Evolutionary conservation across 2,329 filamentous ascomycete genomes (phyloP), one percentile per base, ranked within the genome.

Genomic region (Fusarium nematophilum): DNA sequence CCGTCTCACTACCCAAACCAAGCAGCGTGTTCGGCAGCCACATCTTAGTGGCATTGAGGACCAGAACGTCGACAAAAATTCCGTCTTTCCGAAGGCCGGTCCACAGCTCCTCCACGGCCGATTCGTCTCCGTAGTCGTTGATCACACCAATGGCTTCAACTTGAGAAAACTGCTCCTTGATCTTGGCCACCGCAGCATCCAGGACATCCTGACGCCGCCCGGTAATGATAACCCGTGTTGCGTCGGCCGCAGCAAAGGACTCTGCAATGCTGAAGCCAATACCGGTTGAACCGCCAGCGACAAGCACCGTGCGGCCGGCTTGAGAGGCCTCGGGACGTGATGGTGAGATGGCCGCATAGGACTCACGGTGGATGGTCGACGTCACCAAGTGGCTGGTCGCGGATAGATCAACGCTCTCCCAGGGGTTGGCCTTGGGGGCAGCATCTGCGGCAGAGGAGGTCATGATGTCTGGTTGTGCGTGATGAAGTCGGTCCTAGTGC

Each of bases 251-350:
- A 13, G 73, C 69, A 62, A 81, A 90, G 37, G 86, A 76, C 42
- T 81, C 78, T 2, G 87, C 87, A 9, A 89, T 82, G 1, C 85
- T 83, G 55, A 85, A 84, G 5, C 88, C 88, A 48, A 91, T 85
- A 31, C 88, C 86, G 0, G 79, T 81, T 1, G 83, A 83, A n/a
- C 82, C 86, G 36, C 89, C 89, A 2, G 86, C 88, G 67, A 91
- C 85, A 9, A 91, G 77, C 6, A 89, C 83, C 3, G 81, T 86
- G 11, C 68, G 66, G 6, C 77, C 76, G 4, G 68, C 65, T 30
- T 80, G 76, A 9, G 69, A 75, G 21, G 79, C 71, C 56, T 74
- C 73, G 0, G 75, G 74, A 0, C 73, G 71, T 2, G 54, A 43
- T 29, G 21, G 21, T 21, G 21, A 21, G 21, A 21, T 21, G 21